Conservation (phyloP, 192 early-diverging fungal species). For the Lunasporangiospora selenospora region DNA sequence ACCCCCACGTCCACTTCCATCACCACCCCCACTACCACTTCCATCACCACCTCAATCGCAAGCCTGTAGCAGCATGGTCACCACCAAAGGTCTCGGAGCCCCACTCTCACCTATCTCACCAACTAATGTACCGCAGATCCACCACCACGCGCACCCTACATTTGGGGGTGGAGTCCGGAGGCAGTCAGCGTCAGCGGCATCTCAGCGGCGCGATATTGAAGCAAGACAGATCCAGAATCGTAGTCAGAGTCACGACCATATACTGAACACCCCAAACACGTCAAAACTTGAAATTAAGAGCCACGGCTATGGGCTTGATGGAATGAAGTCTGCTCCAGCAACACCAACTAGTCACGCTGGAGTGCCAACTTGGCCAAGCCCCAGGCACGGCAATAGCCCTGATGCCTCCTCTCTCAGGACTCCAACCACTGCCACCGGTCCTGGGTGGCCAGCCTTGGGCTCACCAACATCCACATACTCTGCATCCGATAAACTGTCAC, state of each 20-base stretch:
- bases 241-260: constrained; percentile 1
- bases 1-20: neutral
- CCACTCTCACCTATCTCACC: neutral
- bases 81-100: neutral
- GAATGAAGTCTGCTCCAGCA: too few relatives aligned
- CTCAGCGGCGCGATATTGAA: too few relatives aligned
- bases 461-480: neutral
- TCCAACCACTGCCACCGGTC: neutral
- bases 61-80: constrained; percentile 8
- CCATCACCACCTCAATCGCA: neutral
- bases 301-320: too few relatives aligned
- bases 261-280: constrained; percentile 1
- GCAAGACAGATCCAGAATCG: too few relatives aligned
- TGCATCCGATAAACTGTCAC: neutral
- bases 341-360: neutral
- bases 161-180: too few relatives aligned
- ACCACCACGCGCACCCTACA: constrained; percentile 9
- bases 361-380: neutral
- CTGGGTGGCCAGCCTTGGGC: neutral
- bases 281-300: too few relatives aligned
- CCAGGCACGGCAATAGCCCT: constrained; percentile 1
- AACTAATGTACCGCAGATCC: neutral
- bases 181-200: too few relatives aligned
- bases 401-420: constrained; percentile 5
- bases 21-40: constrained; percentile 5